Conservation (phyloP, 2,329 filamentous ascomycete species). For the Verticillium dahliae region DNA sequence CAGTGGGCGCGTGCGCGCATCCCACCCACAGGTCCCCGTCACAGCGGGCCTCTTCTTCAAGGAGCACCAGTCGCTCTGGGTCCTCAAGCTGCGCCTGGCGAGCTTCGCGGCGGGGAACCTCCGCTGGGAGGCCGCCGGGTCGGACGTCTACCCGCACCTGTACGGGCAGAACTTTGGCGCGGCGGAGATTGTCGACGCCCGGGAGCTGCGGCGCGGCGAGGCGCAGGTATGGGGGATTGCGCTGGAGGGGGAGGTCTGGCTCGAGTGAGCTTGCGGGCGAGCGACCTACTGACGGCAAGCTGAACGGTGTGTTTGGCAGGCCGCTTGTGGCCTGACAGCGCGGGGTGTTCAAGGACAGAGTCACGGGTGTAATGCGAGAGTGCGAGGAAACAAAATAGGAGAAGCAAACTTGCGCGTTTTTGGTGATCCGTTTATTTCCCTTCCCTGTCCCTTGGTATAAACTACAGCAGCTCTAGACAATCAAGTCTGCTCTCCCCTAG, state of each 20-base stretch:
- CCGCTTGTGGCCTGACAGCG: no score
- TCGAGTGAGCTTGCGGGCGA: slow-evolving; percentile 20
- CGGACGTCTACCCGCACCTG: slow-evolving; percentile 49
- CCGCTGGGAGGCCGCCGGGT: slow-evolving; percentile 46
- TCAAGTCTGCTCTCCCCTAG: not conserved
- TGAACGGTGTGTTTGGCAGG: no score
- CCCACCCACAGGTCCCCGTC: slow-evolving; percentile 29
- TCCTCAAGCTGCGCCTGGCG: slow-evolving; percentile 46
- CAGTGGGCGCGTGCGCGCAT: no score
- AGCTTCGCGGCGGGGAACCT: slow-evolving; percentile 31
- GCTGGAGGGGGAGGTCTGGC: slow-evolving; percentile 32
- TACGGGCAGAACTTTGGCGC: slow-evolving; percentile 48
- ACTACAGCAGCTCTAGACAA: not conserved
- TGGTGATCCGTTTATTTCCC: not conserved
- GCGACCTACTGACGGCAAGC: no score
- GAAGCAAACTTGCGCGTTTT: not conserved
- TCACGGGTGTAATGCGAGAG: no score
- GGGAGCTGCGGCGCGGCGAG: slow-evolving; percentile 37
- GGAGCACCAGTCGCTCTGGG: slow-evolving; percentile 31
- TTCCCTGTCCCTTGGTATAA: not conserved
- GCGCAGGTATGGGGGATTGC: slow-evolving; percentile 40
- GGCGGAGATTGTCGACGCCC: slow-evolving; percentile 39
- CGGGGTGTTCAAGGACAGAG: no score
- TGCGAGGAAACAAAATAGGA: not conserved
- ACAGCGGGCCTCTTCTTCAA: slow-evolving; percentile 40